These are phyloP conservation scores for Fusarium lateritium DNA, from an alignment of 2,329 filamentous ascomycete species.

Conservation along the genomic window DNA sequence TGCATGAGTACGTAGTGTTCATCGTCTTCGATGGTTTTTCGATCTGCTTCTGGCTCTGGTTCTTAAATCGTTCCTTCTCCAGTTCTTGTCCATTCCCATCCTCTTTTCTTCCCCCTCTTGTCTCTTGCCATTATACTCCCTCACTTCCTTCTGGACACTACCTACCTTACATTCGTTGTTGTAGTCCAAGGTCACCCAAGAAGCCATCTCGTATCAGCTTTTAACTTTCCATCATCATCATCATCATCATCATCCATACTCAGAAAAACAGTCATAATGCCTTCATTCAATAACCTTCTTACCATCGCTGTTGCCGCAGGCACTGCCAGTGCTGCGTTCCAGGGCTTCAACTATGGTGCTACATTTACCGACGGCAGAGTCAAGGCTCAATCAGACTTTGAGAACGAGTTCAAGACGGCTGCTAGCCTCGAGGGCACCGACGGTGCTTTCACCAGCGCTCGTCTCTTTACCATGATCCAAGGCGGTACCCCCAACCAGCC, in stretches of 20 bases:
- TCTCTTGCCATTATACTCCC: slow-evolving; percentile 7
- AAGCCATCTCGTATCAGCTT: slow-evolving; percentile 3
- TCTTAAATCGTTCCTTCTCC: slow-evolving; percentile 12
- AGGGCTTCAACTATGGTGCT: slow-evolving; percentile 83
- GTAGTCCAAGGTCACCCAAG: neutral
- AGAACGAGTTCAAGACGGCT: slow-evolving; percentile 78
- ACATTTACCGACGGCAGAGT: slow-evolving; percentile 71
- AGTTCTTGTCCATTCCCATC: neutral
- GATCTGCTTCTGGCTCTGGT: slow-evolving; percentile 1
- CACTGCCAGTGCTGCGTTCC: slow-evolving; percentile 58
- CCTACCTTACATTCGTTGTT: slow-evolving; percentile 31
- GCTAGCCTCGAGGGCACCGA: slow-evolving; percentile 74
- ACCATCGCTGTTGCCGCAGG: slow-evolving; percentile 55
- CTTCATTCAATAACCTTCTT: slow-evolving; percentile 52
- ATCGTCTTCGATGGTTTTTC: slow-evolving; percentile 23
- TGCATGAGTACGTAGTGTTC: slow-evolving; percentile 29
- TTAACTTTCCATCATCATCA: too few species aligned
- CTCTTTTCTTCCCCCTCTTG: neutral
- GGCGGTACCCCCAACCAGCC: slow-evolving; percentile 73
- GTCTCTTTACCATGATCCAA: slow-evolving; percentile 84
- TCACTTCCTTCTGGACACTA: slow-evolving; percentile 14
- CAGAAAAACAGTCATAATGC: slow-evolving; percentile 48
- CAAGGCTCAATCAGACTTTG: slow-evolving; percentile 76
- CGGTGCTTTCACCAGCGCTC: slow-evolving; percentile 75
- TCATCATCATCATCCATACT: neutral